phyloP scores from a whole-genome alignment of 371 early-diverging fungal species.

The Saksenaea oblongispora region DNA sequence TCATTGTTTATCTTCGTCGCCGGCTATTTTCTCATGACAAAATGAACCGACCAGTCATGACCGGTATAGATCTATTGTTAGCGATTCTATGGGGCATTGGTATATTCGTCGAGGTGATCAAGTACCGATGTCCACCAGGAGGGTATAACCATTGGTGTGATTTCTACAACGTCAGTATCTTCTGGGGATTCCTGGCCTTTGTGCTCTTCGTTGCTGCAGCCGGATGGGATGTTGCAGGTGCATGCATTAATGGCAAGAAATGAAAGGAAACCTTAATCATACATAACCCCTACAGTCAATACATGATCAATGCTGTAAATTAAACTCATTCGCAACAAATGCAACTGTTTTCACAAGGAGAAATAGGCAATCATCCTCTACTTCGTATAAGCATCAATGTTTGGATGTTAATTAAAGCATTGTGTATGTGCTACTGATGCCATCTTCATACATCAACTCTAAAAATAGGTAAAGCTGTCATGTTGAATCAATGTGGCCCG shows the following conservation, averaged over 20 bases:
- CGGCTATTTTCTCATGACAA: conserved; percentile 40
- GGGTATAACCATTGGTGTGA: conserved; percentile 53
- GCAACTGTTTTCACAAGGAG: too few species aligned
- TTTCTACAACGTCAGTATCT: conserved; percentile 58
- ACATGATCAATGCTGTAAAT: not conserved
- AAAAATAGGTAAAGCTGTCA: too few species aligned
- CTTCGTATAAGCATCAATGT: not conserved
- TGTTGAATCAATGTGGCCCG: too few species aligned
- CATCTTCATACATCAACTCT: too few species aligned
- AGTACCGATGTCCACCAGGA: conserved; percentile 51
- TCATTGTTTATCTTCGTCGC: conserved; percentile 47
- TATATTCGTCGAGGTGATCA: conserved; percentile 54
- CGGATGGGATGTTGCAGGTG: conserved; percentile 54
- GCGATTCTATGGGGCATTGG: conserved; percentile 57
- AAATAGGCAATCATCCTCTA: too few species aligned
- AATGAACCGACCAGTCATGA: conserved; percentile 51
- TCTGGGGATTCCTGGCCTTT: conserved; percentile 55
- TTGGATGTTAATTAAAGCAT: too few species aligned
- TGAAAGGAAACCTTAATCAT: not conserved
- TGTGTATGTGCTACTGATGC: too few species aligned
- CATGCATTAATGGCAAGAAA: conserved; percentile 21
- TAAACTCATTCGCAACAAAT: not conserved
- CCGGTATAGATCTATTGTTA: conserved; percentile 51
- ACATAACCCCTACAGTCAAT: not conserved
- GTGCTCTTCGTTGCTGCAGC: conserved; percentile 42